These are phyloP conservation scores for Globisporangium rhizosaccharum DNA, from an alignment of 352 stramenopile genomes.

Conservation along the genomic window DNA sequence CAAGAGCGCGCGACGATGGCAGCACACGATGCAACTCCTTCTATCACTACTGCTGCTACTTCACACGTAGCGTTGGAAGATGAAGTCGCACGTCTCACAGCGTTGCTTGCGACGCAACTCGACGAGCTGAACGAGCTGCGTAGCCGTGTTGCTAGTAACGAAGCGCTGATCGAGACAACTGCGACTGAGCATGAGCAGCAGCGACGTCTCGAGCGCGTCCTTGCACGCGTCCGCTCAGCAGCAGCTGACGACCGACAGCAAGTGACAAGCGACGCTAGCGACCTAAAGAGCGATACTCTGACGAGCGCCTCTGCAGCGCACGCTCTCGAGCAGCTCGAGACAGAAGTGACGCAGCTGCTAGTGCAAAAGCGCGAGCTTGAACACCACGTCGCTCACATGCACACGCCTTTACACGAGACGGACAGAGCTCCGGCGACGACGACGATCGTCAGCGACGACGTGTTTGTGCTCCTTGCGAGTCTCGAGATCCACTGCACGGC, in stretches of 20 bases:
- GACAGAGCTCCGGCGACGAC: neutral
- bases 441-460: slow-evolving; percentile 21
- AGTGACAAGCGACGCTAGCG: neutral
- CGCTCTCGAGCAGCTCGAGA: neutral
- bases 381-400: neutral
- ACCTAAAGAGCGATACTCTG: neutral
- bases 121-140: slow-evolving; percentile 9
- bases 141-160: neutral
- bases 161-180: too few species aligned
- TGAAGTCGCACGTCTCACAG: neutral
- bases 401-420: neutral
- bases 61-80: neutral
- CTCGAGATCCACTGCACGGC: slow-evolving; percentile 65
- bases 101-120: neutral
- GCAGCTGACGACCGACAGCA: neutral
- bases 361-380: neutral
- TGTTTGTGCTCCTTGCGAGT: slow-evolving; percentile 59
- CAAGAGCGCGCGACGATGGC: too few species aligned
- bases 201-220: neutral
- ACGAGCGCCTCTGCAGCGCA: neutral
- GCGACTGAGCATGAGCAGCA: neutral
- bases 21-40: too few species aligned
- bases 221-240: too few species aligned
- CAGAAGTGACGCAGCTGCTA: neutral
- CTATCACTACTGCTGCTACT: neutral